phyloP scores from a whole-genome alignment of 2,329 filamentous ascomycete species.

The Monosporascus sp. region DNA sequence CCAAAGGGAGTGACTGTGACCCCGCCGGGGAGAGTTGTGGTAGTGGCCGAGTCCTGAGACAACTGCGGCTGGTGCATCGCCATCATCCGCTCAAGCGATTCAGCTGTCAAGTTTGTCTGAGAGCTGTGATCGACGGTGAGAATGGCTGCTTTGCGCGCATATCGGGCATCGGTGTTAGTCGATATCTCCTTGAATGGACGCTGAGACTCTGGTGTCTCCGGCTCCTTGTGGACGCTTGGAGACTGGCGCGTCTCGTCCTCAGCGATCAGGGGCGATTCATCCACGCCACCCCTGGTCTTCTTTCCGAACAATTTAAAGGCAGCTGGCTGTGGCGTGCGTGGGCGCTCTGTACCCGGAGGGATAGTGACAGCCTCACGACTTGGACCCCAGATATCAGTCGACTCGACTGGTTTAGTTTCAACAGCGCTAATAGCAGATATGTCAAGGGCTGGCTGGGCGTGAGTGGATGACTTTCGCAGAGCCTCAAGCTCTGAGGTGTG shows the following conservation, averaged over 20 bases:
- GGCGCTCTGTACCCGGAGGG: conserved; percentile 42
- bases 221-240: conserved; percentile 32
- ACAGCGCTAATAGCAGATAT: conserved; percentile 42
- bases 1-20: conserved; percentile 19
- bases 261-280: conserved; percentile 44
- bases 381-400: conserved; percentile 38
- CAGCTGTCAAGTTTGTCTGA: conserved; percentile 79
- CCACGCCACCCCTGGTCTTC: conserved; percentile 32
- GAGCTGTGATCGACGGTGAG: conserved; percentile 64
- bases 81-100: conserved; percentile 73
- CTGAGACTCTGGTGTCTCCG: conserved; percentile 50
- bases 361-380: conserved; percentile 54
- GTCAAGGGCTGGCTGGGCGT: conserved; percentile 25
- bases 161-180: conserved; percentile 44
- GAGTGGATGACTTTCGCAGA: conserved; percentile 19
- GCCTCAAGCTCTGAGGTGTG: conserved; percentile 26
- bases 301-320: conserved; percentile 38
- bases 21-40: conserved; percentile 9
- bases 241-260: conserved; percentile 61
- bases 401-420: conserved; percentile 38
- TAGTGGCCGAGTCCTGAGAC: conserved; percentile 18
- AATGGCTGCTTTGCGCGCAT: conserved; percentile 32
- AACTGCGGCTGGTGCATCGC: conserved; percentile 40
- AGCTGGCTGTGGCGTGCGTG: conserved; percentile 34
- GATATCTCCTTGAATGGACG: conserved; percentile 58